These are phyloP conservation scores for Carallia brachiata DNA, from an alignment of 345 rosid species.

Conservation along the genomic window DNA sequence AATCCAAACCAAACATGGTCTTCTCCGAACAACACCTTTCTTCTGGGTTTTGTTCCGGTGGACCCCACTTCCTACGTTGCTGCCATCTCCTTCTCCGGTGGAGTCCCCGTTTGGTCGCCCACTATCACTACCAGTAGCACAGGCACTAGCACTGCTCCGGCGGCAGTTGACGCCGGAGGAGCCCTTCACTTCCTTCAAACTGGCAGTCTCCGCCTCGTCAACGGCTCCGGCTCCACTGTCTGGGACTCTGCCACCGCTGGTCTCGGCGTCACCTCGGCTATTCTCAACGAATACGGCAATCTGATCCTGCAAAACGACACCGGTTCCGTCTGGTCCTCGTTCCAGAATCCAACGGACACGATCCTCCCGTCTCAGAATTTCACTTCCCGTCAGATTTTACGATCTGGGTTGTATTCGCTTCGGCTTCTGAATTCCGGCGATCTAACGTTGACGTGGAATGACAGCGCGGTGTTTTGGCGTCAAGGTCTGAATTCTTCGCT, in stretches of 20 bases:
- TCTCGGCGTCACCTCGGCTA: slow-evolving; percentile 42
- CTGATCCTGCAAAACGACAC: slow-evolving; percentile 26
- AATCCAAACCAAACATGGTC: slow-evolving; percentile 35
- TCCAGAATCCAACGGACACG: slow-evolving; percentile 39
- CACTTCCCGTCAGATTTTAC: slow-evolving; percentile 19
- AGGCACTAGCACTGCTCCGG: slow-evolving; percentile 3
- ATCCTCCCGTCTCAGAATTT: slow-evolving; percentile 50
- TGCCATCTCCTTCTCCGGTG: slow-evolving; percentile 39
- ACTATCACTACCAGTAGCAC: not conserved
- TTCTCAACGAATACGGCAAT: slow-evolving; percentile 45
- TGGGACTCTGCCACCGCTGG: slow-evolving; percentile 47
- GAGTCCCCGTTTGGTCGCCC: slow-evolving; percentile 46
- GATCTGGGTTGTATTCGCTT: slow-evolving; percentile 50
- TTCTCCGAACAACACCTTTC: slow-evolving; percentile 41
- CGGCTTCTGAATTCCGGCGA: slow-evolving; percentile 31
- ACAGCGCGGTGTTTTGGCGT: slow-evolving; percentile 38
- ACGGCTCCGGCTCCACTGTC: slow-evolving; percentile 43
- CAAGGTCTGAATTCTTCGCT: slow-evolving; percentile 41
- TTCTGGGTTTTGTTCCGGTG: slow-evolving; percentile 37
- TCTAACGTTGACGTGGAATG: slow-evolving; percentile 48
- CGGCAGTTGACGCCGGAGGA: slow-evolving; percentile 43
- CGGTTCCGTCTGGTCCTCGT: slow-evolving; percentile 48
- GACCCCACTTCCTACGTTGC: slow-evolving; percentile 36
- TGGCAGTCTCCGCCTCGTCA: slow-evolving; percentile 53
- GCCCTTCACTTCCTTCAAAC: slow-evolving; percentile 37